These are phyloP conservation scores for Hamamelis virginiana DNA, from an alignment of 164 flowering plant genomes.

Conservation along the genomic window DNA sequence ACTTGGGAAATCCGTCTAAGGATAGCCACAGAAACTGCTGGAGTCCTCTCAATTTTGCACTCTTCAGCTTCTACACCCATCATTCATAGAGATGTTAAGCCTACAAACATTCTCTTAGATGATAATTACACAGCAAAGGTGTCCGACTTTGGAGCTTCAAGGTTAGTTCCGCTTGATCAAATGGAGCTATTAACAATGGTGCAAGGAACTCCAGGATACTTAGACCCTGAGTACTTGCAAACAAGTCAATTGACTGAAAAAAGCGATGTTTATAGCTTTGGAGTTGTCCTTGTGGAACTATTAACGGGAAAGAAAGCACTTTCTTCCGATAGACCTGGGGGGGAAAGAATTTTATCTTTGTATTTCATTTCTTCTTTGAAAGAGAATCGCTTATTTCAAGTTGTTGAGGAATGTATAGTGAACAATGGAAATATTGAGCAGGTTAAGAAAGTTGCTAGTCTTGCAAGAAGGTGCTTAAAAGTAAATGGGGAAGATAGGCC, in stretches of 20 bases:
- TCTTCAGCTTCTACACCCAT: background rate
- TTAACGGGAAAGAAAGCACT: too few species aligned
- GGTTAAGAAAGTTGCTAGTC: conserved; percentile 14
- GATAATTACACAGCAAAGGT: conserved; percentile 28
- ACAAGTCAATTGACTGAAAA: too few species aligned
- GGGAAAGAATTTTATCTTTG: conserved; percentile 13
- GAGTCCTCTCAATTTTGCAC: too few species aligned
- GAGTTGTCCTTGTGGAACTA: too few species aligned
- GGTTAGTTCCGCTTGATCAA: conserved; percentile 38
- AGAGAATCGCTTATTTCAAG: conserved; percentile 4
- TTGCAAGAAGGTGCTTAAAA: conserved; percentile 15
- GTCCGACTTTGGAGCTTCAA: conserved; percentile 47
- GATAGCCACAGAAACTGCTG: too few species aligned
- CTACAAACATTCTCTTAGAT: too few species aligned
- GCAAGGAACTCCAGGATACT: too few species aligned
- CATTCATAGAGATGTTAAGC: conserved; percentile 4
- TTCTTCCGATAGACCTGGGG: too few species aligned
- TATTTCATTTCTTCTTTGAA: conserved; percentile 26
- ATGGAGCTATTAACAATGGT: conserved; percentile 13
- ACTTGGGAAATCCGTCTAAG: too few species aligned
- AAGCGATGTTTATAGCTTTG: too few species aligned
- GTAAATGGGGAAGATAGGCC: conserved; percentile 15
- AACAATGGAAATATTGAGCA: conserved; percentile 8
- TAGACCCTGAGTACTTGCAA: too few species aligned
- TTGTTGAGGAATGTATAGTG: conserved; percentile 13